Evolutionary conservation across 352 stramenopile species (phyloP), one percentile per base, ranked within the genome.

Genomic region (Phytopythium mirpurense): DNA sequence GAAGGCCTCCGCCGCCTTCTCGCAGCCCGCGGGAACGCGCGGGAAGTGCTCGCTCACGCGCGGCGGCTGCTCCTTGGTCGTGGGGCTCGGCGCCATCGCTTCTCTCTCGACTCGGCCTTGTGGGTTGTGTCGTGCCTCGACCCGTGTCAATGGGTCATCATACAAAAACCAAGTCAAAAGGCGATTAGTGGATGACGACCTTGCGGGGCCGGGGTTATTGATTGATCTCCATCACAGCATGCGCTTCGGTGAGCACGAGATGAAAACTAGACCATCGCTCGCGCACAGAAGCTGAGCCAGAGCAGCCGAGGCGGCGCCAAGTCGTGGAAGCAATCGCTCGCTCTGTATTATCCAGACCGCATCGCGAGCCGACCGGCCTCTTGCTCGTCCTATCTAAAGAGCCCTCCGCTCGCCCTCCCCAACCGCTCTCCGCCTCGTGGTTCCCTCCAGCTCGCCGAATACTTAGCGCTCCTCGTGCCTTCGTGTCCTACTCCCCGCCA

Each of bases 21-120:
- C 77, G 62, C 83, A 93, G 36, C 69, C 65, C 38, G 79, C 75
- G 2, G 83, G 77, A 29, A 90, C 78, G 41, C 81, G 78, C 34
- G 83, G 83, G 62, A 93, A 93, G 68, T 90, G 67, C 18, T 69
- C 54, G 63, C 81, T 92, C 64, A 93, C 64, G 19, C 75, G 72
- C 38, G 79, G 63, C 54, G 74, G 70, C 19, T 66, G 72, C 65
- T 67, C 65, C 51, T 73, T 62, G 37, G 63, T 43, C 53, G 51
- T 70, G 5, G 21, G 5, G 40, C 40, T 40, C 27, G 29, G n/a
- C 51, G 41, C 27, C 43, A 44, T 57, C 41, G 19, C 36, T 57
- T 24, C 50, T 56, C 36, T 29, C 10, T 32, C 14, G 10, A 3
- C 10, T 11, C 32, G 6, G 7, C 3, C 32, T 36, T n/a, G n/a